phyloP scores from a whole-genome alignment of 1,139 yeast species.

The Yamadazyma trypodendri region DNA sequence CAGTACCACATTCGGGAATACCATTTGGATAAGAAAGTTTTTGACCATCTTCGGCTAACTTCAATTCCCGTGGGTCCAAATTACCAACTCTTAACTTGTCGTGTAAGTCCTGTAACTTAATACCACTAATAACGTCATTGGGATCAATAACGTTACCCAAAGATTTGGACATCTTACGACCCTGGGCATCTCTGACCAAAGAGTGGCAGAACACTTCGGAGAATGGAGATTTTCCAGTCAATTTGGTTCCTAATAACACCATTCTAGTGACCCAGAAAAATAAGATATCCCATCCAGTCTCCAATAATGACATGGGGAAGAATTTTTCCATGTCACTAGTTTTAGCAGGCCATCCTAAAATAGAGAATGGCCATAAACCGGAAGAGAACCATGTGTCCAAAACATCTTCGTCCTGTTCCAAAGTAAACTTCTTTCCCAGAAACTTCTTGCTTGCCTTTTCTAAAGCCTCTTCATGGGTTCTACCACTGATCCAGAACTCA shows the following conservation, averaged over 20 bases:
- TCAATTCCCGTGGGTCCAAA: constrained; percentile 85
- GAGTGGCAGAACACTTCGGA: constrained; percentile 98
- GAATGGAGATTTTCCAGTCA: constrained; percentile 91
- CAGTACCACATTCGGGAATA: constrained; percentile 99
- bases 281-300: constrained; percentile 98
- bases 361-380: constrained; percentile 97
- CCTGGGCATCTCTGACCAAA: constrained; percentile 97
- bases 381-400: constrained; percentile 98
- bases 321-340: constrained; percentile 73
- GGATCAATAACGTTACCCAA: constrained; percentile 97
- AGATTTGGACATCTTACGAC: constrained; percentile 98
- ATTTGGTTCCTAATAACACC: constrained; percentile 87
- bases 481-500: constrained; percentile 88
- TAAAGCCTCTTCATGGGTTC: constrained; percentile 77
- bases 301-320: constrained; percentile 90
- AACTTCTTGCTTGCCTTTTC: constrained; percentile 75
- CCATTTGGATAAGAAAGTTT: constrained; percentile 90
- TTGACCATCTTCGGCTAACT: constrained; percentile 87
- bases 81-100: constrained; percentile 78
- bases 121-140: constrained; percentile 88
- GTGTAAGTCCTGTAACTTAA: constrained; percentile 74
- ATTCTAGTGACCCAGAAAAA: constrained; percentile 99
- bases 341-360: constrained; percentile 92
- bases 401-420: constrained; percentile 96
- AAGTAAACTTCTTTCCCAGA: constrained; percentile 63